A percentile compares a stretch with the other conserved stretches of the same genome.
Conservation (phyloP, 2,329 filamentous ascomycete species). For the Cadophora gregata region DNA sequence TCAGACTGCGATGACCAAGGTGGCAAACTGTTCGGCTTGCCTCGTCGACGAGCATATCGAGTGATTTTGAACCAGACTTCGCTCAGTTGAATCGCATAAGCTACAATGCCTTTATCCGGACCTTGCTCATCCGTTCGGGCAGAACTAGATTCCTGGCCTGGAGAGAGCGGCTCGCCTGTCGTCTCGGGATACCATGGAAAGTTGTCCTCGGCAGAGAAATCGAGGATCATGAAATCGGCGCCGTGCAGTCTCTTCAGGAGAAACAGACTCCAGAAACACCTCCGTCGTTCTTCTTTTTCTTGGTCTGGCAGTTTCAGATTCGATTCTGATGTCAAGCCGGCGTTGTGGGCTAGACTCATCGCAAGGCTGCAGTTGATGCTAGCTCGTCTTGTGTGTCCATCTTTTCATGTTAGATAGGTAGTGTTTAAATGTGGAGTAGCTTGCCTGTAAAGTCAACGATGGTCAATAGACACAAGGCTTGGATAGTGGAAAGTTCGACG, state of each 20-base stretch:
- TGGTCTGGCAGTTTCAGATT: slow-evolving; percentile 26
- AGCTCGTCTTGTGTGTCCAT: slow-evolving; percentile 52
- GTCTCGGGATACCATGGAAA: slow-evolving; percentile 50
- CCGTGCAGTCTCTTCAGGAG: slow-evolving; percentile 44
- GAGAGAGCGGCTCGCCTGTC: slow-evolving; percentile 39
- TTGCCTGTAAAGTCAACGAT: slow-evolving; percentile 48
- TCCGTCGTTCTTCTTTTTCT: slow-evolving; percentile 42
- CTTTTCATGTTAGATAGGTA: slow-evolving; percentile 36
- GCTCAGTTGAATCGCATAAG: slow-evolving; percentile 53
- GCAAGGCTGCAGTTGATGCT: slow-evolving; percentile 52
- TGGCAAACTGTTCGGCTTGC: slow-evolving; percentile 50
- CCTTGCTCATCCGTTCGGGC: slow-evolving; percentile 29
- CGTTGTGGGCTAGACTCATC: slow-evolving; percentile 52
- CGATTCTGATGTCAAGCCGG: slow-evolving; percentile 50
- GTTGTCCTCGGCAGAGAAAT: slow-evolving; percentile 45
- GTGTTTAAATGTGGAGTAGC: slow-evolving; percentile 7
- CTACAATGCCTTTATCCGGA: slow-evolving; percentile 49
- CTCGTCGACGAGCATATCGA: slow-evolving; percentile 53
- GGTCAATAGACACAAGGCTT: slow-evolving; percentile 48
- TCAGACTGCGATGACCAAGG: slow-evolving; percentile 58
- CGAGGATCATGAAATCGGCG: slow-evolving; percentile 49
- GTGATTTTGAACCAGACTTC: slow-evolving; percentile 56
- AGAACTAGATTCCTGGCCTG: slow-evolving; percentile 24
- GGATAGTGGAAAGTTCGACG: slow-evolving; percentile 48
- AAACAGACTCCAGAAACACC: slow-evolving; percentile 46